Evolutionary conservation across 495 filamentous ascomycete genomes (phyloP).

Genomic region (Aspergillus homomorphus): DNA sequence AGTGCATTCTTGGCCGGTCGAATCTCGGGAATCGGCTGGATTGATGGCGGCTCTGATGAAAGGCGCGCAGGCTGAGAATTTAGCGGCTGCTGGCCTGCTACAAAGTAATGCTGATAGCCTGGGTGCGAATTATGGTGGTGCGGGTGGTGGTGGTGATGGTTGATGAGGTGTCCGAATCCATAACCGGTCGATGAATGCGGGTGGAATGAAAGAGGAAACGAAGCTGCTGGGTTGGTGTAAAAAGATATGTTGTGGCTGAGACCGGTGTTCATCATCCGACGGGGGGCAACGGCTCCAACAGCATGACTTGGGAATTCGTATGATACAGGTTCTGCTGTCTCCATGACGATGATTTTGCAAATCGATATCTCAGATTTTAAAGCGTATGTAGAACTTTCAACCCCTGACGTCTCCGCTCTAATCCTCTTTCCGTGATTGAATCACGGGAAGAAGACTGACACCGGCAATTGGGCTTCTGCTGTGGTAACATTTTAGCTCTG

Average conservation of each 20-base stretch:
- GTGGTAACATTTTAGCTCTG: background rate
- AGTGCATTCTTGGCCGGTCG: slow-evolving; percentile 43
- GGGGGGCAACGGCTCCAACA: slow-evolving; percentile 36
- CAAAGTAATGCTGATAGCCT: slow-evolving; percentile 33
- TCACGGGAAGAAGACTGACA: background rate
- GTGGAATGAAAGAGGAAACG: slow-evolving; percentile 39
- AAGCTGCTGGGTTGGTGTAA: slow-evolving; percentile 35
- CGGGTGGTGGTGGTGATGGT: slow-evolving; percentile 30
- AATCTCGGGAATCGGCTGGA: slow-evolving; percentile 38
- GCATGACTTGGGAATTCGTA: slow-evolving; percentile 43
- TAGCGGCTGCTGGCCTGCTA: slow-evolving; percentile 29
- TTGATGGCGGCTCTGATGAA: slow-evolving; percentile 29
- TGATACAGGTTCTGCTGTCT: slow-evolving; percentile 43
- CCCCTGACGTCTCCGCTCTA: background rate
- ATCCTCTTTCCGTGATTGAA: background rate
- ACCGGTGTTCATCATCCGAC: slow-evolving; percentile 37
- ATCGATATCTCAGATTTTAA: background rate
- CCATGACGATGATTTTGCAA: slow-evolving; percentile 26
- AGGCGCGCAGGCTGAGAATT: slow-evolving; percentile 31
- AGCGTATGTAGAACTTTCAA: no score
- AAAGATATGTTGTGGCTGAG: slow-evolving; percentile 36
- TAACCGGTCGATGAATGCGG: slow-evolving; percentile 35
- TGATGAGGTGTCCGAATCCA: slow-evolving; percentile 34
- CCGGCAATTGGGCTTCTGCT: background rate
- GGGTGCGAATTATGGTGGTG: slow-evolving; percentile 28